phyloP scores from a whole-genome alignment of 108 stramenopile genomes.

The Nannochloropsis gaditana region DNA sequence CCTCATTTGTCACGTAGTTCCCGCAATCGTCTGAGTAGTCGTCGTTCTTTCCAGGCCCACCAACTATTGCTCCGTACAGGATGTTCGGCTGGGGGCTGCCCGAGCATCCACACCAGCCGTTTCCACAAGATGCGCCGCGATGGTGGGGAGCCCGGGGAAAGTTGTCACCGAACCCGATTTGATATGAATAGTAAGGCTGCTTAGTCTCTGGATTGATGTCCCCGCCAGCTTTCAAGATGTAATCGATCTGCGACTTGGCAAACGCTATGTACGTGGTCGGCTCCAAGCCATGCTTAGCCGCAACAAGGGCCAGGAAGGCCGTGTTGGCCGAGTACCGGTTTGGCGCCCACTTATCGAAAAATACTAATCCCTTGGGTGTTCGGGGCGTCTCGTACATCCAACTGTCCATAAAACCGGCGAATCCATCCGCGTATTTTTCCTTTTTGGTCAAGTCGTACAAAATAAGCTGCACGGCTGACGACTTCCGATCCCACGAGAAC shows the following conservation, averaged over 20 bases:
- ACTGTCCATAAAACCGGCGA: constrained; percentile 17
- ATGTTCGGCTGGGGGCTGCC: not conserved
- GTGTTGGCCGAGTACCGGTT: not conserved
- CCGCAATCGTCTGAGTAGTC: constrained; percentile 20
- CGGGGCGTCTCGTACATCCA: not conserved
- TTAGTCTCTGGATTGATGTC: not conserved
- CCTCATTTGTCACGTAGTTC: not conserved
- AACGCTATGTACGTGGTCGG: not conserved
- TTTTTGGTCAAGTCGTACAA: constrained; percentile 11
- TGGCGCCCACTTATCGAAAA: not conserved
- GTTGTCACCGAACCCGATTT: not conserved
- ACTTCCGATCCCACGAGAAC: not conserved
- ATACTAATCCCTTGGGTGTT: constrained; percentile 4
- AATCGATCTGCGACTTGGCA: not conserved
- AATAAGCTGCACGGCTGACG: not conserved
- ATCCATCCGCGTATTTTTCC: not conserved
- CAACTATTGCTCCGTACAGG: not conserved
- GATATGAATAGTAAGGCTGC: not conserved
- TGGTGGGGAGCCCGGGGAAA: not conserved
- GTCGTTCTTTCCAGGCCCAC: not conserved
- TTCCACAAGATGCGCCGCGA: not conserved
- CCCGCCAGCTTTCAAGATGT: constrained; percentile 11
- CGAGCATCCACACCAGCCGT: not conserved
- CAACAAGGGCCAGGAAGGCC: not conserved
- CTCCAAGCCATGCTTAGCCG: not conserved